Base-by-base conservation (phyloP, 495 filamentous ascomycete species). In the Aspergillus diversus region DNA sequence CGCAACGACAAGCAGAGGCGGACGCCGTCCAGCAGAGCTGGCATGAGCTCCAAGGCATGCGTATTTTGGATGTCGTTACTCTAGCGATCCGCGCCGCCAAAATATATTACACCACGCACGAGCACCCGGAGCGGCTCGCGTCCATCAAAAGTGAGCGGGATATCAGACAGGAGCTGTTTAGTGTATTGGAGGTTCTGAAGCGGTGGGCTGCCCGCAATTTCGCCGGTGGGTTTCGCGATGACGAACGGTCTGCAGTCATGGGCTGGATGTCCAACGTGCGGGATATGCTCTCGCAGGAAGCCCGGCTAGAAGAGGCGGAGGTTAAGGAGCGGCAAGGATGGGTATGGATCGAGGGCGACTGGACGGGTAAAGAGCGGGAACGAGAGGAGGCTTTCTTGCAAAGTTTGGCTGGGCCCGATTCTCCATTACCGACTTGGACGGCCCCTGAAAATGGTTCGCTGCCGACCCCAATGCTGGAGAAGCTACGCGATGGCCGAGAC, bases 61-160 rank as follows among this genome's bases (percentile, higher is more conserved):
- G 96, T 60, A 84, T 99, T 43, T 80, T 97, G 39, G 95, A 98
- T 69, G 86, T 97, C 51, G 88, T 94, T 75, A 99, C 95, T 4
- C 81, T 97, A 49, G 93, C 93, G 13, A 97, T 99, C 61, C 88
- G 92, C 37, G 93, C 96, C 7, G 95, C 95, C 37, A 97, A 93
- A 71, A 88, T 93, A 49, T 99, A 97, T 78, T 98, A 97, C 75
- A 96, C 92, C 6, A 77, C 90, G 1, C 93, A 97, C 70, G 87
- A 92, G 68, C 80, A 89, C 21, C 91, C 93, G 6, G 87, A 92
- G 60, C 88, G 90, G 31, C 78, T 97, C n/a, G 90, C 92, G 63
- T 78, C 85, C 39, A 92, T 97, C 79, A 92, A 90, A 68, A 89
- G 88, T 2, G 93, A 97, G 69, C 89, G 89, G 43, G 80, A 88